A percentile compares a stretch with the other conserved stretches of the same genome.
phyloP scores from a whole-genome alignment of 2,329 filamentous ascomycete species.

The Venturia aucupariae region DNA sequence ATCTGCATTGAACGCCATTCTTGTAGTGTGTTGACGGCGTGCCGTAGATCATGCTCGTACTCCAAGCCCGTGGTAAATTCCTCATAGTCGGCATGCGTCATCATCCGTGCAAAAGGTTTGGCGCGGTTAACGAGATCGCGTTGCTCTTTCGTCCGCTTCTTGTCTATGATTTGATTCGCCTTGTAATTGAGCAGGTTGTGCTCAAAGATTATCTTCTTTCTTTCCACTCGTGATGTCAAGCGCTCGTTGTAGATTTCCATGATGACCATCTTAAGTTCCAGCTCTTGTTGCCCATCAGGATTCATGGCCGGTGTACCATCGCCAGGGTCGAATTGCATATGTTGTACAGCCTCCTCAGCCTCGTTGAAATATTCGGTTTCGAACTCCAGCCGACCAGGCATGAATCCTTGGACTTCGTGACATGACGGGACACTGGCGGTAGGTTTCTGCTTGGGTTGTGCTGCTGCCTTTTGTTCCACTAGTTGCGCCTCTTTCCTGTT shows the following conservation, averaged over 20 bases:
- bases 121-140: constrained; percentile 83
- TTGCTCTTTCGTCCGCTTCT: constrained; percentile 94
- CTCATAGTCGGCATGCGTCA: constrained; percentile 88
- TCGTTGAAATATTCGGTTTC: constrained; percentile 98
- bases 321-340: constrained; percentile 96
- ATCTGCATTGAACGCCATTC: constrained; percentile 87
- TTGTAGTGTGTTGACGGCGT: constrained; percentile 83
- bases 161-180: constrained; percentile 81
- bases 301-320: constrained; percentile 82
- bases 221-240: constrained; percentile 79
- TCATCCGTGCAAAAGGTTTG: constrained; percentile 93
- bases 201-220: constrained; percentile 95
- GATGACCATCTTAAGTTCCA: constrained; percentile 93
- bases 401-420: constrained; percentile 97
- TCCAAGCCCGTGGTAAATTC: constrained; percentile 74
- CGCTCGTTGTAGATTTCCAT: constrained; percentile 98
- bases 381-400: constrained; percentile 94
- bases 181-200: constrained; percentile 89
- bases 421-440: constrained; percentile 92
- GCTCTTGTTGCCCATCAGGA: constrained; percentile 61
- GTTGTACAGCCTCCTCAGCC: constrained; percentile 93
- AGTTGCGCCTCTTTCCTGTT: constrained; percentile 80
- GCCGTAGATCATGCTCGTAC: constrained; percentile 82
- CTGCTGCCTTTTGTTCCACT: constrained; percentile 73
- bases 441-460: constrained; percentile 88